Base-by-base conservation (phyloP, 176 grass and related monocot genomes). In the Carex scoparia region DNA sequence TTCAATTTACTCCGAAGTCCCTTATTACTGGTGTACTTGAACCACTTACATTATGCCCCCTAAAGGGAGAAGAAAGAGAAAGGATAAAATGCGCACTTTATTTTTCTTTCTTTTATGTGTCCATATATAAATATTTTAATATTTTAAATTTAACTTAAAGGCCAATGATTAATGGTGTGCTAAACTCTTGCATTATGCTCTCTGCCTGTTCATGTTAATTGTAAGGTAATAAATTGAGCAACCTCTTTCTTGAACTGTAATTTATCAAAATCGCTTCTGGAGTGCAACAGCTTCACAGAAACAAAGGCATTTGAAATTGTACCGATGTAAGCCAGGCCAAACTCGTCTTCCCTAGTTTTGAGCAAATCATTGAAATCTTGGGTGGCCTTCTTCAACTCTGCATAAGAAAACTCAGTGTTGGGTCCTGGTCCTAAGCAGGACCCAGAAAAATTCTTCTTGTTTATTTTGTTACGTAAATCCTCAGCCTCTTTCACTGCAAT, bases 181-280 rank as follows among this genome's bases (percentile, higher is more conserved):
- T 15, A 23, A 77, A 77, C 15, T 30, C 3, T 30, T 13, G 14
- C 48, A 77, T 55, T 77, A 32, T 2, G 27, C 9, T 23, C 72
- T 54, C 72, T 77, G 48, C 11, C 7, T 56, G 35, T 77, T 77
- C 72, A 77, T 28, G 19, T 6, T 56, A 77, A 55, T 56, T 77
- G 73, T 16, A 55, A 77, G 49, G 46, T 15, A 65, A 40, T 60
- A 51, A 55, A 32, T 82, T 61, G 63, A 57, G 30, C 72, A 86
- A 88, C 90, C 90, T 92, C 90, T 69, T 86, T 67, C 66, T 92
- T 76, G 79, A 89, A 92, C 48, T 85, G 86, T 60, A 87, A 75
- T 79, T 4, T 64, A 46, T 82, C 90, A 44, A 56, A 85, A 63
- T 71, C 10, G 77, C 83, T 87, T 14, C 76, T 67, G 30, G 72